Evolutionary conservation across 2,329 filamentous ascomycete species (phyloP).

Genomic region (Colletotrichum endophyticum): DNA sequence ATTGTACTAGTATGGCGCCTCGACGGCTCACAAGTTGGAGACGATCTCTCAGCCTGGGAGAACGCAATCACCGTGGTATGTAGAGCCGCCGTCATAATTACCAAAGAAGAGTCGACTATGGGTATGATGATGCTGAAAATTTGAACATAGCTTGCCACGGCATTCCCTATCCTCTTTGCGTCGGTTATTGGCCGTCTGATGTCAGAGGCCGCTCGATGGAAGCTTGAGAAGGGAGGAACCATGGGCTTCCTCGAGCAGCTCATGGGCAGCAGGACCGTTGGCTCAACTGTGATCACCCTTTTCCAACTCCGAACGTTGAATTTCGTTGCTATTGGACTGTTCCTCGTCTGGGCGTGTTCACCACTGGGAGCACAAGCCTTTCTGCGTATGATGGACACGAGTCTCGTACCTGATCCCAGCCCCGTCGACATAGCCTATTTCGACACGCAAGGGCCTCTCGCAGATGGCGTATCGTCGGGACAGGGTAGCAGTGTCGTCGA

Average conservation of each 20-base stretch:
- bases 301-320: slow-evolving; percentile 29
- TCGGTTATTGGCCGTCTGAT: neutral
- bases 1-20: neutral
- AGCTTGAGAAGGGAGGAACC: neutral
- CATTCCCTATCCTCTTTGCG: neutral
- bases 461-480: neutral
- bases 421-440: neutral
- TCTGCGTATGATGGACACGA: slow-evolving; percentile 21
- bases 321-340: slow-evolving; percentile 25
- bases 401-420: neutral
- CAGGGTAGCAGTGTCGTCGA: neutral
- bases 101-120: neutral
- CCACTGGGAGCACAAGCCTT: slow-evolving; percentile 33
- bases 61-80: neutral
- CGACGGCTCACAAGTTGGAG: neutral
- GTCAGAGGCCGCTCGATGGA: neutral
- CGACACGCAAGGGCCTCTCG: neutral
- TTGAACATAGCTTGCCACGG: neutral
- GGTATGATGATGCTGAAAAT: neutral
- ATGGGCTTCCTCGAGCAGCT: neutral
- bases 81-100: neutral
- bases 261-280: neutral
- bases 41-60: neutral
- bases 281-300: neutral
- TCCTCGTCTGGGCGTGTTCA: slow-evolving; percentile 33